Evolutionary conservation across 2,329 filamentous ascomycete species (phyloP), one percentile per base, ranked within the genome.

Genomic region (Xylaria sp.): DNA sequence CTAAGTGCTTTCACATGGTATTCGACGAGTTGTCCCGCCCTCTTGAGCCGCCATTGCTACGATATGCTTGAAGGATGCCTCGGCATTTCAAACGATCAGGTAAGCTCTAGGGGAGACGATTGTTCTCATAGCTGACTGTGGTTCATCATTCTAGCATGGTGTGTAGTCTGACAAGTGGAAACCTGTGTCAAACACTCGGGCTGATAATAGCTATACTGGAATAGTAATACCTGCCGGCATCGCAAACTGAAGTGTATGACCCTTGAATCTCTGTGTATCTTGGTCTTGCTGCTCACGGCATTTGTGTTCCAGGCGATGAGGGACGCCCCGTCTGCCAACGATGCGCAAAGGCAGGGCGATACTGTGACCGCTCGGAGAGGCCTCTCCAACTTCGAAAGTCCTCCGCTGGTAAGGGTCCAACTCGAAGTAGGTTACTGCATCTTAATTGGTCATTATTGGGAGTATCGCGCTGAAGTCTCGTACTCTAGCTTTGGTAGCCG

Each of bases 191-290:
- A 13, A 34, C 29, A 34, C 16, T 34, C 29, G 29, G n/a, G n/a
- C 29, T 34, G 9, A 34, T 13, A 34, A 34, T 13, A 34, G 29
- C 9, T 13, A 34, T 34, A 13, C 9, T 13, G 29, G 9, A 13
- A 34, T 44, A 74, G 72, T 58, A 71, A 74, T 41, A 74, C 71
- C 2, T 74, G 72, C 47, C 70, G 71, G 2, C 61, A 64, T 9
- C 72, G 72, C 45, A 74, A 74, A 50, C 51, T 73, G 1, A 74
- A 72, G 52, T 74, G 71, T 71, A 54, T 9, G 53, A 2, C 7
- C 16, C 24, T 18, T 13, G 29, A 1, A 39, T 37, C 17, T 4
- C 16, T 17, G 1, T 46, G n/a, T 4, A 8, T 20, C 7, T 11
- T 20, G 16, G 16, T 13, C 19, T 9, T 7, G 17, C 6, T 38